Evolutionary conservation across 768 basidiomycete genomes (phyloP).

Genomic region (Podaxis pistillaris): DNA sequence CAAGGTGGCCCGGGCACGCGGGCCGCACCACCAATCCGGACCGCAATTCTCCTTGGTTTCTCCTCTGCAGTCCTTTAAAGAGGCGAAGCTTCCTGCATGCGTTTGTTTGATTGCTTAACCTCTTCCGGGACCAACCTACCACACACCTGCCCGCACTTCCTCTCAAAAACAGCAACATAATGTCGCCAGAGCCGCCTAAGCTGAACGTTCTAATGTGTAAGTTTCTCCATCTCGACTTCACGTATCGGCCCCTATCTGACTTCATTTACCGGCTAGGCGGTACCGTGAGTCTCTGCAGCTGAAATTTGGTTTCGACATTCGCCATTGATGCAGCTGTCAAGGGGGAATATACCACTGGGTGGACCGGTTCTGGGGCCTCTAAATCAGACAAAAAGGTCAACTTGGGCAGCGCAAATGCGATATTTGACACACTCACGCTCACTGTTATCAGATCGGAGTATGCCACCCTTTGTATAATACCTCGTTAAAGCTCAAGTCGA

Average conservation of each 20-base stretch:
- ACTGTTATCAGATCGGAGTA: constrained; percentile 60
- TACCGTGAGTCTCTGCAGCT: constrained; percentile 26
- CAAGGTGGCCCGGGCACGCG: not conserved
- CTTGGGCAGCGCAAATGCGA: not conserved
- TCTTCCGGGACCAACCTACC: not conserved
- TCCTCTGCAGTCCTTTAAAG: not conserved
- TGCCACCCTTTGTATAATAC: constrained; percentile 22
- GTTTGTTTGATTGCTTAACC: not conserved
- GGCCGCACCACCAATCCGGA: constrained; percentile 8
- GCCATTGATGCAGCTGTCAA: constrained; percentile 16
- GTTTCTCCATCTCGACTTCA: constrained; percentile 20
- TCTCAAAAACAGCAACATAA: constrained; percentile 20
- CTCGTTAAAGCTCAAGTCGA: not conserved
- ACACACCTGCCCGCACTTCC: constrained; percentile 7
- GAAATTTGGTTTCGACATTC: not conserved
- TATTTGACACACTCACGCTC: not conserved
- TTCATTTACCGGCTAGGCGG: constrained; percentile 29
- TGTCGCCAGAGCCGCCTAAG: constrained; percentile 45
- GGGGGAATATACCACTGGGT: constrained; percentile 95
- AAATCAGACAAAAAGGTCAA: constrained; percentile 91
- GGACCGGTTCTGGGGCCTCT: constrained; percentile 89
- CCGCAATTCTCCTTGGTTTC: constrained; percentile 10
- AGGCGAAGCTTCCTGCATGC: not conserved
- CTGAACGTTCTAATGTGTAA: constrained; percentile 80
- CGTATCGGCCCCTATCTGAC: constrained; percentile 7